A percentile compares a stretch with the other conserved stretches of the same genome.
These are phyloP conservation scores for Pugionium dolabratum DNA, from an alignment of 345 rosid species.

Conservation along the genomic window DNA sequence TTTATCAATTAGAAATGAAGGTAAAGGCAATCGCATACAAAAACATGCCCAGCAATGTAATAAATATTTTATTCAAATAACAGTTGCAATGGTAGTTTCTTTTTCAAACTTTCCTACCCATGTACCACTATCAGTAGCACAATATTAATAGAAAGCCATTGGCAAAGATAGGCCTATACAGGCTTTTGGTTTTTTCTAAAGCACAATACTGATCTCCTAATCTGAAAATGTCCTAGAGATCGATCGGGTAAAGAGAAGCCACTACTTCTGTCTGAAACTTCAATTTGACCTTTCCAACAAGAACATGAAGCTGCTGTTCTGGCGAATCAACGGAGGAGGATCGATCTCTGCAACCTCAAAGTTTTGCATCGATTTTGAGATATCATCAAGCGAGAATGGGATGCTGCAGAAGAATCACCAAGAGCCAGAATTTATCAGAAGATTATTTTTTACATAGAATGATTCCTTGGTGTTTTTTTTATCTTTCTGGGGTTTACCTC, in stretches of 20 bases:
- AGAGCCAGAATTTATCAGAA: not conserved
- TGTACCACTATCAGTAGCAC: not conserved
- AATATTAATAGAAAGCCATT: constrained; percentile 32
- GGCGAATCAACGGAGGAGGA: constrained; percentile 84
- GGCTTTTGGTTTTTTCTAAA: not conserved
- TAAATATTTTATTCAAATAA: constrained; percentile 15
- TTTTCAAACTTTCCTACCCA: not conserved
- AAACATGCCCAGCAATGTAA: not conserved
- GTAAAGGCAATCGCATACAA: constrained; percentile 6
- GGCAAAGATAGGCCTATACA: constrained; percentile 26
- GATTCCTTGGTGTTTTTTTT: not conserved
- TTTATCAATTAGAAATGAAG: no score
- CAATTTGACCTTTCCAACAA: constrained; percentile 73
- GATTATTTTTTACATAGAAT: not conserved
- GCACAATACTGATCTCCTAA: constrained; percentile 35
- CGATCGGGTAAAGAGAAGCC: constrained; percentile 13
- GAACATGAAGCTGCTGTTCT: constrained; percentile 80
- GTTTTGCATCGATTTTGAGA: constrained; percentile 73
- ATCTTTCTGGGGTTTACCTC: constrained; percentile 50
- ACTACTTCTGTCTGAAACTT: constrained; percentile 29
- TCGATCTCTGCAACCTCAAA: constrained; percentile 74
- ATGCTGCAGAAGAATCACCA: constrained; percentile 58
- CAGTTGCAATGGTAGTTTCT: constrained; percentile 13
- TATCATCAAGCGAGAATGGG: constrained; percentile 85
- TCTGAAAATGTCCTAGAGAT: constrained; percentile 32